These are phyloP conservation scores for Cryptococcus amylolentus DNA, from an alignment of 1,284 basidiomycete genomes.

Conservation along the genomic window DNA sequence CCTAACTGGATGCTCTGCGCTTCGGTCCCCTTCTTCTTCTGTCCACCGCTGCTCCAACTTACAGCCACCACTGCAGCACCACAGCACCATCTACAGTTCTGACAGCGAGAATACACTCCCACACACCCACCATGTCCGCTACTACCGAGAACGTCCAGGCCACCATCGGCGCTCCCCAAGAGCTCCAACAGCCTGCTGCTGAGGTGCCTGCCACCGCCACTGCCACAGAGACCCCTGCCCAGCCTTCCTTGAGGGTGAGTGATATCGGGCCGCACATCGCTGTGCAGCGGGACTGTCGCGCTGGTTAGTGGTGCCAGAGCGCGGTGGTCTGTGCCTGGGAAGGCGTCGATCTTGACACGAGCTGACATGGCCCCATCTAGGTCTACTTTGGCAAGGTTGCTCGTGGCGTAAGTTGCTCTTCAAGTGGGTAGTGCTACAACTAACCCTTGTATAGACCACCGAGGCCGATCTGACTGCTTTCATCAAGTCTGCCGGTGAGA, in stretches of 20 bases:
- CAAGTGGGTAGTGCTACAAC: neutral
- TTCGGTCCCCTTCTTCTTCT: too few species aligned
- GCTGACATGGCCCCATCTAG: slow-evolving; percentile 18
- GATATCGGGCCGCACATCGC: neutral
- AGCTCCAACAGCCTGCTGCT: slow-evolving; percentile 8
- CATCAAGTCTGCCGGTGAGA: slow-evolving; percentile 38
- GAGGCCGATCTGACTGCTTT: slow-evolving; percentile 44
- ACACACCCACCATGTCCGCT: slow-evolving; percentile 12
- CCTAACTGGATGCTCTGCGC: too few species aligned
- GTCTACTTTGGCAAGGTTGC: slow-evolving; percentile 50
- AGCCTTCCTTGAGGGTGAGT: neutral
- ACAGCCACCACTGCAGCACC: too few species aligned
- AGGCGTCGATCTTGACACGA: neutral
- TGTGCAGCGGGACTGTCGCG: neutral
- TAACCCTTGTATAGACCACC: slow-evolving; percentile 25
- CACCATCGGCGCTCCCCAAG: slow-evolving; percentile 11
- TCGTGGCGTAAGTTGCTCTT: slow-evolving; percentile 26
- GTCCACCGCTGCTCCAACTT: too few species aligned
- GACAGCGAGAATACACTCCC: neutral
- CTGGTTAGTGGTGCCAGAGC: neutral
- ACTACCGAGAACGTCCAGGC: slow-evolving; percentile 6
- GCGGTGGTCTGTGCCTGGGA: neutral
- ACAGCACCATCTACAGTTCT: too few species aligned
- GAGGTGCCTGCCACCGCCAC: neutral
- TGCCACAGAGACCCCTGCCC: neutral